Evolutionary conservation across 1,284 basidiomycete species (phyloP), one percentile per base, ranked within the genome.

Genomic region (Stereum hirsutum): DNA sequence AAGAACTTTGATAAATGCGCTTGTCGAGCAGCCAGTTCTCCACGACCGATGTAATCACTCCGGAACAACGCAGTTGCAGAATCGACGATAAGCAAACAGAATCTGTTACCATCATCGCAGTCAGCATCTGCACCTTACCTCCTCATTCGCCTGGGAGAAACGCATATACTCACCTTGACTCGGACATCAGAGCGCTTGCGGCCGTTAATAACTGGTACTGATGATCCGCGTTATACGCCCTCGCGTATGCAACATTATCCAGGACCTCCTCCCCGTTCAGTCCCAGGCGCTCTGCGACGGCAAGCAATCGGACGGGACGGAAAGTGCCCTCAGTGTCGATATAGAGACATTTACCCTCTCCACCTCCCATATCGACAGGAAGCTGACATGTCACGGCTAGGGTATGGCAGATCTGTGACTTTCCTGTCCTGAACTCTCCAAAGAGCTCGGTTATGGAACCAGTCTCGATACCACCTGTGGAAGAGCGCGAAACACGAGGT

Each of bases 251-350:
- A 33, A 99, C 89, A 56, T 99, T 99, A 64, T 99, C 96, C 49
- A 99, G 69, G 3, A 98, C 96, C 60, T 98, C 95, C 61, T 99
- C 92, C 31, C 94, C 94, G 52, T 94, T 94, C 53, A 99, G 70
- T 6, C 96, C 96, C 58, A 87, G 94, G 41, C 96, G 75, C 66
- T 98, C 95, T 1, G 96, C 95, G 4, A 96, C 92, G 0, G 95
- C 89, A 24, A 99, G 74, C 43, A 99, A 70, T 47, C 96, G 89
- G 28, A 91, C 88, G 14, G 96, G 96, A 52, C 96, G 91, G 72
- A 99, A 99, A 3, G 96, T 99, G 8, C 94, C 94, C 60, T 99
- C 95, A 0, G 96, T 99, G 62, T 99, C 96, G 64, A 99, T 98
- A 64, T 95, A 99, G 38, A 99, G 70, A 58, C 95, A 98, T 66